Evolutionary conservation across 352 stramenopile genomes (phyloP), one percentile per base, ranked within the genome.

Genomic region (Globisporangium recalcitrans): DNA sequence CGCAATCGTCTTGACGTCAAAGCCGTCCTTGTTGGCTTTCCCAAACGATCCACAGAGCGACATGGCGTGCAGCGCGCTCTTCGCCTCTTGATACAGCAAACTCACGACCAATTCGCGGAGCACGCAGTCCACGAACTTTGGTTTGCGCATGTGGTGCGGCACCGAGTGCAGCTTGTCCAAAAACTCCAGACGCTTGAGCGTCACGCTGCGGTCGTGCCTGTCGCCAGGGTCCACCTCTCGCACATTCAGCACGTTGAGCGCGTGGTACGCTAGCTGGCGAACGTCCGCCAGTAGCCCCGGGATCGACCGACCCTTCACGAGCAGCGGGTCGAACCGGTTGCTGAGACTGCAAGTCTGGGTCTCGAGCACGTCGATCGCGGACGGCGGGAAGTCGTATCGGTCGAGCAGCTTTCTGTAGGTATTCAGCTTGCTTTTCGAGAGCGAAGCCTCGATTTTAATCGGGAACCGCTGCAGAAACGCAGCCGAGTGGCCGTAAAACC

Each of bases 281-380:
- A 73, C 60, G 1, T 78, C 69, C 24, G 66, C 63, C 26, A 87
- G 63, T 1, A 92, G 27, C 16, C 63, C 60, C 32, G 75, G 42
- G 27, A 87, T 64, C 0, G 72, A 82, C 31, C 74, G 77, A 4
- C 64, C 70, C 34, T 70, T 57, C 3, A 75, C 57, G 1, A 65
- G 36, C 34, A 93, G 58, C 0, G 76, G 67, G 42, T 90, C 82
- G 44, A 90, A 91, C 36, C 74, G 72, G 32, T 81, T 73, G 63
- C 67, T 85, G 16, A 94, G 57, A 4, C 69, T 64, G n/a, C 70
- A 63, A 2, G 62, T 49, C 36, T 80, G 67, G 3, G 69, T 74
- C 55, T 86, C 73, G 36, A 95, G 36, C 31, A 93, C 73, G 34
- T 95, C 84, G 29, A 95, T 80, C 5, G 85, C 56, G 26, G 82